Base-by-base conservation (phyloP, 495 filamentous ascomycete species). In the Lichenothelia convexa region DNA sequence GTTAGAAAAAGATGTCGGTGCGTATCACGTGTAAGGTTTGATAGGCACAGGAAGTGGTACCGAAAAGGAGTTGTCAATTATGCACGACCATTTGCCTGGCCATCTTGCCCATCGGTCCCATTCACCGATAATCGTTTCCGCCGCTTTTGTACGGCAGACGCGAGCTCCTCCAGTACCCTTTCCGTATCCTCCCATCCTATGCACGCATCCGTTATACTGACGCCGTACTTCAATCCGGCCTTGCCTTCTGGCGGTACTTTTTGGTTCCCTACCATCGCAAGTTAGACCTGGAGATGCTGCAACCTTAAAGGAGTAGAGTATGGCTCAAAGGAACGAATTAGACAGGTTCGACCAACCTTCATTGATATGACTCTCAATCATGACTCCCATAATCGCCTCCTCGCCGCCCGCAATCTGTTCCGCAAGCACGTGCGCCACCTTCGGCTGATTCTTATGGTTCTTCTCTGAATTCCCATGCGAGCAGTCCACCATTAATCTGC, bases 291-390 rank as follows among this genome's bases (percentile, higher is more conserved):
- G n/a, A n/a, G n/a, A n/a, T n/a, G n/a, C n/a, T n/a, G n/a, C n/a
- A n/a, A n/a, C n/a, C n/a, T n/a, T n/a, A n/a, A n/a, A n/a, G n/a
- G 21, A 34, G 21, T 38, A 32, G 32, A 30, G 21, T 24, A 34
- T 20, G 27, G 20, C 5, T 7, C n/a, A 18, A 18, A 12, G 31
- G 8, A 8, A 12, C 19, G 3, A 1, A 33, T 33, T 29, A 11
- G 9, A 18, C 21, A 24, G 7, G 13, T 3, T 31, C n/a, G 18
- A 38, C 61, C 40, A 56, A 77, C 84, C 89, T 60, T 93, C 89
- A 53, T 85, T 74, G 57, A 99, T 91, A 53, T 95, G 75, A 50
- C 80, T 91, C 63, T 99, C 91, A 49, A 99, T 93, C 89, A 97
- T 97, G 22, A 94, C 84, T 47, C 89, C 89, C 73, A 95, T 87